Base-by-base conservation (phyloP, 495 filamentous ascomycete species). In the Penicillium herquei region DNA sequence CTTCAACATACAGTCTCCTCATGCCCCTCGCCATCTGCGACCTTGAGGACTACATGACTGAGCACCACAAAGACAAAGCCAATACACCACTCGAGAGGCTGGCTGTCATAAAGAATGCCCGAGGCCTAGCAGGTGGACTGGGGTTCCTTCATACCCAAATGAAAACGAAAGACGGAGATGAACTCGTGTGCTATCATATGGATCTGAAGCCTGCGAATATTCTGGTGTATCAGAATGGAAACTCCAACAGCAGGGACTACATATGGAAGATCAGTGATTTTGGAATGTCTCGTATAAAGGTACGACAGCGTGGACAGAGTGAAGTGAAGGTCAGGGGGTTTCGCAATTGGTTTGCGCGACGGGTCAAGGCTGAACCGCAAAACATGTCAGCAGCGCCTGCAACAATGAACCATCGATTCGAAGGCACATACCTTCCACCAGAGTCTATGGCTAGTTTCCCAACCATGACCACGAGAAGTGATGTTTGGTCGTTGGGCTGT, bases 221-320 rank as follows among this genome's bases (percentile, higher is more conserved):
- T 35, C 61, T 74, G 13, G 57, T 74, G 26, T 74, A 70, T 32
- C 58, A 14, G 18, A 62, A 70, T 7, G 57, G 56, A 13, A 49
- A 37, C 6, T 49, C 55, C 12, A 44, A 39, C 1, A 50, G 63
- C 11, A 48, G 26, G 3, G 39, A 49, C 37, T 34, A 59, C 14
- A 51, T 74, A 13, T 74, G 71, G 71, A 72, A 72, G 47, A 63
- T 74, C 8, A 72, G 71, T 39, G 71, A 74, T 41, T 74, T 74
- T 39, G 71, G 71, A 9, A 72, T 72, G 64, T 66, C 71, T 37
- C 54, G 63, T n/a, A 61, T 74, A 17, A 74, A 70, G 39, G 3
- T 63, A 2, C 43, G 46, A 17, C 52, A 55, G 5, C 49, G 35
- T 2, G 43, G 51, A 50, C 44, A 64, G 13, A 58, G 5, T 9